Evolutionary conservation across 805 yeast species (phyloP).

Genomic region (Wickerhamomyces mucosus): DNA sequence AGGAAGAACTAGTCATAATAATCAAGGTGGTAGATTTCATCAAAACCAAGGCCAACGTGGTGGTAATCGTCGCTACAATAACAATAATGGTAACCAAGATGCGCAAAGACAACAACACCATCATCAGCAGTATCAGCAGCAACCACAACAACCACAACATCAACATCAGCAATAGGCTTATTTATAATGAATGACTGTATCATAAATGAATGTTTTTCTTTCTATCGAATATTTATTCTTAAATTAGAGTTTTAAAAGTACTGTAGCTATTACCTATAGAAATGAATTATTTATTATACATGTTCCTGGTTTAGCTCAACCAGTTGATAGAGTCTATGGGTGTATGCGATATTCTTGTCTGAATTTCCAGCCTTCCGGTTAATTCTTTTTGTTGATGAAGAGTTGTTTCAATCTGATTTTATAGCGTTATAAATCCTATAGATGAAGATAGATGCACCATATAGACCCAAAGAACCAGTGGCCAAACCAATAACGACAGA

Average conservation of each 20-base stretch:
- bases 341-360: too few relatives aligned
- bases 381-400: too few relatives aligned
- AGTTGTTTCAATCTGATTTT: slow-evolving; percentile 37
- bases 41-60: slow-evolving; percentile 14
- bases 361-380: too few relatives aligned
- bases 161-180: slow-evolving; percentile 6
- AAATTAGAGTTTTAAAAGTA: too few relatives aligned
- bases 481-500: slow-evolving; percentile 55
- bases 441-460: slow-evolving; percentile 59
- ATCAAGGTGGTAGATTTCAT: slow-evolving; percentile 8
- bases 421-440: slow-evolving; percentile 49
- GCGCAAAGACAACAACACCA: slow-evolving; percentile 4
- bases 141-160: slow-evolving; percentile 10
- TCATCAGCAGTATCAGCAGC: slow-evolving; percentile 9
- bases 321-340: too few relatives aligned
- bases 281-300: too few relatives aligned
- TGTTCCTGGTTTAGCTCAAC: too few relatives aligned
- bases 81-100: slow-evolving; percentile 1
- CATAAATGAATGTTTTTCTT: too few relatives aligned
- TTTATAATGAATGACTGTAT: background rate
- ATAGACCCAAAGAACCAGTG: slow-evolving; percentile 67
- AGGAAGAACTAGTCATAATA: slow-evolving; percentile 20
- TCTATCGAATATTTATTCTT: too few relatives aligned
- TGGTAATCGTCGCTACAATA: slow-evolving; percentile 12
- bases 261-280: too few relatives aligned